Percentiles rank a stretch among this genome's conserved stretches.
phyloP scores from a whole-genome alignment of 805 yeast species.

The Pichia deserticola region DNA sequence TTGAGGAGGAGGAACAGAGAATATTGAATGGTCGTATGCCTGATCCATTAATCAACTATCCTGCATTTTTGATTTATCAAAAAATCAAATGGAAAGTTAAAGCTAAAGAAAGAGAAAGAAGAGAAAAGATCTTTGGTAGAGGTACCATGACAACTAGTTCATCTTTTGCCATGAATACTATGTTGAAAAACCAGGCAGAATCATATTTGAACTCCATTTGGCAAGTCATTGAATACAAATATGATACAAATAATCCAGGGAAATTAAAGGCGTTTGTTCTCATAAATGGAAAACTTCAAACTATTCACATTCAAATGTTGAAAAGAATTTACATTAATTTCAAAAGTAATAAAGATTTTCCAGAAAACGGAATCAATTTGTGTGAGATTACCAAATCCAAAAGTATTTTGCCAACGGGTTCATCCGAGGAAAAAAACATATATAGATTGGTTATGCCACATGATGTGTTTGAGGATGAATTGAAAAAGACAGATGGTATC shows the following conservation, averaged over 20 bases:
- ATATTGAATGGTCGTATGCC: constrained; percentile 52
- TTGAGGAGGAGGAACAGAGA: constrained; percentile 41
- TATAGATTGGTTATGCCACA: constrained; percentile 70
- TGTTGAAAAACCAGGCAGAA: constrained; percentile 75
- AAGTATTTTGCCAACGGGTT: constrained; percentile 67
- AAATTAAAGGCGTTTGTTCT: constrained; percentile 63
- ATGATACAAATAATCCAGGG: constrained; percentile 55
- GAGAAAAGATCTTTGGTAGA: constrained; percentile 71
- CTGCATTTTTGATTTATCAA: constrained; percentile 62
- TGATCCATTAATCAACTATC: constrained; percentile 58
- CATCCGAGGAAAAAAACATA: constrained; percentile 37
- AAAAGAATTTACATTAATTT: constrained; percentile 66
- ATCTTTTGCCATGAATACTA: constrained; percentile 56
- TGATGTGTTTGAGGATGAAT: constrained; percentile 46
- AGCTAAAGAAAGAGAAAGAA: constrained; percentile 59
- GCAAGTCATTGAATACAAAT: constrained; percentile 73
- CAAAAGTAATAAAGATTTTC: constrained; percentile 33
- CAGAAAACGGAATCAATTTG: constrained; percentile 32
- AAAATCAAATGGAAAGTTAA: constrained; percentile 86
- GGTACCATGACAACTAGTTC: constrained; percentile 36
- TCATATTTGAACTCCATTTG: constrained; percentile 69
- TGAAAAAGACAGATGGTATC: constrained; percentile 50
- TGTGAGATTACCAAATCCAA: constrained; percentile 52
- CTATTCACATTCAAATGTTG: constrained; percentile 65
- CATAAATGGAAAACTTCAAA: constrained; percentile 67